Conservation (phyloP, 2,329 filamentous ascomycete genomes). For the Xylariaceae sp. region DNA sequence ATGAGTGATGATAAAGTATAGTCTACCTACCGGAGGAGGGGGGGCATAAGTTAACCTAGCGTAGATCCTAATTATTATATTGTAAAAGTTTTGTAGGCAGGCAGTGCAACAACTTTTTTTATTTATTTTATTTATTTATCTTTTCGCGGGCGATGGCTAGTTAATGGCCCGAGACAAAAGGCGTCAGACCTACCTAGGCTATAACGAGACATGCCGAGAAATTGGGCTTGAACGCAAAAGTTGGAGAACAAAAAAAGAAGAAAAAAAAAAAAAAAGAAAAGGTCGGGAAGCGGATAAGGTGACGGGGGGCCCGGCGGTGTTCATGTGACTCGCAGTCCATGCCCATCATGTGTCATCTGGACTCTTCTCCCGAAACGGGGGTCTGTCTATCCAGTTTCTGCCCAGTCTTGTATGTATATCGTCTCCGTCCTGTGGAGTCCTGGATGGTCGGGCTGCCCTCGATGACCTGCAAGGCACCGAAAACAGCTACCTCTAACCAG, state of each 20-base stretch:
- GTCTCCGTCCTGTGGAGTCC: no score
- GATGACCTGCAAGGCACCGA: conserved; percentile 13
- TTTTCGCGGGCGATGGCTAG: not conserved
- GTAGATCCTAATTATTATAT: no score
- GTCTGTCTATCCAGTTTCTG: no score
- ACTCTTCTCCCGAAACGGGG: not conserved
- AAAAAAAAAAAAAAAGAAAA: not conserved
- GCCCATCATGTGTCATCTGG: not conserved
- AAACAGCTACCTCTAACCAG: not conserved
- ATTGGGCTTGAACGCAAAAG: not conserved
- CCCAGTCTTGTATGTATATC: no score
- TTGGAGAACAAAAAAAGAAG: not conserved
- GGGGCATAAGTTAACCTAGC: no score
- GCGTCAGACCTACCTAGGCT: not conserved
- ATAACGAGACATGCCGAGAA: not conserved
- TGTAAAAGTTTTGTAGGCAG: no score
- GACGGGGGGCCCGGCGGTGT: not conserved
- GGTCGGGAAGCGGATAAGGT: not conserved
- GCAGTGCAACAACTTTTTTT: no score
- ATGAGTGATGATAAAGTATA: no score
- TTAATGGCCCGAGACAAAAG: not conserved
- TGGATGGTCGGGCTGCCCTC: not conserved
- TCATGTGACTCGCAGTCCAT: conserved; percentile 16
- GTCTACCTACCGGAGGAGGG: no score
- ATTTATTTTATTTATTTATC: no score